phyloP scores from a whole-genome alignment of 768 basidiomycete species.

The Phaffia tasmanica region DNA sequence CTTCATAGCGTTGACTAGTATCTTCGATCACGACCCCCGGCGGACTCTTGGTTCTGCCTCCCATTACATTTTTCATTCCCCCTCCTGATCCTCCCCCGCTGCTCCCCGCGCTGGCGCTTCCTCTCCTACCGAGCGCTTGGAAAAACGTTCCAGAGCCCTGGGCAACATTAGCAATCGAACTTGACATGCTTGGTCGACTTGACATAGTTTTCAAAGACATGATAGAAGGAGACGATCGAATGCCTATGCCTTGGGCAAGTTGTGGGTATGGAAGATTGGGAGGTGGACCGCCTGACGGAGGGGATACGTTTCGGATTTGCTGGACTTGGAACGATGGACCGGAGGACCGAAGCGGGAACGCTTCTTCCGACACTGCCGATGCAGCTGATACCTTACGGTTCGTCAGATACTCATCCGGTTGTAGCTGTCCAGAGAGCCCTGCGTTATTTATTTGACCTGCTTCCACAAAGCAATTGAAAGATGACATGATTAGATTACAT shows the following conservation, averaged over 20 bases:
- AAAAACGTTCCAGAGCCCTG: conserved; percentile 13
- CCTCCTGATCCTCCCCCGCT: not conserved
- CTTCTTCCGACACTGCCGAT: conserved; percentile 13
- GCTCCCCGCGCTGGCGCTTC: not conserved
- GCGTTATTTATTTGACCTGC: no score
- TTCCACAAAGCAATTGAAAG: no score
- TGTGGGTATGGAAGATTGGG: conserved; percentile 25
- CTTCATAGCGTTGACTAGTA: conserved; percentile 3
- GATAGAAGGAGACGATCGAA: conserved; percentile 1
- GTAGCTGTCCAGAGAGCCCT: not conserved
- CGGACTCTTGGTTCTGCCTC: conserved; percentile 3
- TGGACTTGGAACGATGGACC: conserved; percentile 16
- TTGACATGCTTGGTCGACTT: conserved; percentile 4
- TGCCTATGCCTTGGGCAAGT: conserved; percentile 21
- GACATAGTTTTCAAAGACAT: not conserved
- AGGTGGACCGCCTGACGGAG: conserved; percentile 18
- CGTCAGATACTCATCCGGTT: not conserved
- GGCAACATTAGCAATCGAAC: conserved; percentile 6
- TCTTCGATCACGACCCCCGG: conserved; percentile 9
- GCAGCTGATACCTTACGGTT: conserved; percentile 19
- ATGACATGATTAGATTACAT: no score
- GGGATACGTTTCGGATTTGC: conserved; percentile 23
- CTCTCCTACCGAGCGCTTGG: conserved; percentile 20
- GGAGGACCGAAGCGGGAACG: conserved; percentile 14
- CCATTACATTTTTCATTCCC: not conserved